Percentiles rank a stretch among this genome's conserved stretches.
Evolutionary conservation across 2,329 filamentous ascomycete genomes (phyloP).

Genomic region (Chrysoporthe cubensis): DNA sequence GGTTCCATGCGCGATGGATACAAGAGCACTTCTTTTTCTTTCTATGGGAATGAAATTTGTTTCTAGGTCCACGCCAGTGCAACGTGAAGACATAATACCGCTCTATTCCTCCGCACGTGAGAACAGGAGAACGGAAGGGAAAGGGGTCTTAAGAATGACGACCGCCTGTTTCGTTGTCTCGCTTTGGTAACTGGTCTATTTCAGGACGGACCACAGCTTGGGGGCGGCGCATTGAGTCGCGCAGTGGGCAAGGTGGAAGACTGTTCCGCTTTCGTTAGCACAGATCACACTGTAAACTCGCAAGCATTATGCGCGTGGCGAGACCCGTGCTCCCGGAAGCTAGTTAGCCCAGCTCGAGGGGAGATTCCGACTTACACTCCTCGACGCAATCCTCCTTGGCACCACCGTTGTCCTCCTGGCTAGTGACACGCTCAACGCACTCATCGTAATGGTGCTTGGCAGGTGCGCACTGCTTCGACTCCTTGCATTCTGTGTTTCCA

Average conservation of each 20-base stretch:
- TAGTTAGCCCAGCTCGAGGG: too few relatives aligned
- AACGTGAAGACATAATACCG: constrained; percentile 20
- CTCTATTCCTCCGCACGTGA: constrained; percentile 2
- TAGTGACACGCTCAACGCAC: constrained; percentile 91
- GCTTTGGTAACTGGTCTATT: constrained; percentile 60
- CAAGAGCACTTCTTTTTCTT: constrained; percentile 12
- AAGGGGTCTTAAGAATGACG: not conserved
- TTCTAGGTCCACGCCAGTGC: constrained; percentile 22
- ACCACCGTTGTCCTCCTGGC: constrained; percentile 67
- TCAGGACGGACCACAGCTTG: constrained; percentile 91
- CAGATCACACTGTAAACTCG: not conserved
- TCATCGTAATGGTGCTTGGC: constrained; percentile 98
- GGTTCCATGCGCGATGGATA: not conserved
- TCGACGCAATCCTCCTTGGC: constrained; percentile 95
- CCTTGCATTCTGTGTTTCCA: constrained; percentile 77
- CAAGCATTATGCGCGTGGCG: not conserved
- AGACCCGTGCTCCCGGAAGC: not conserved
- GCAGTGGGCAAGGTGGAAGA: constrained; percentile 99
- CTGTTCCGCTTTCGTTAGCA: constrained; percentile 48
- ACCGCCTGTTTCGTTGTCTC: constrained; percentile 7
- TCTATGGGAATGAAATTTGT: constrained; percentile 14
- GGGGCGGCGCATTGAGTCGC: constrained; percentile 90
- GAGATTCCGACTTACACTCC: constrained; percentile 76
- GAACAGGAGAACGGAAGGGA: not conserved
- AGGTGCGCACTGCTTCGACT: constrained; percentile 81